Conservation (phyloP, 2,329 filamentous ascomycete genomes). For the Coniochaeta prunicola region DNA sequence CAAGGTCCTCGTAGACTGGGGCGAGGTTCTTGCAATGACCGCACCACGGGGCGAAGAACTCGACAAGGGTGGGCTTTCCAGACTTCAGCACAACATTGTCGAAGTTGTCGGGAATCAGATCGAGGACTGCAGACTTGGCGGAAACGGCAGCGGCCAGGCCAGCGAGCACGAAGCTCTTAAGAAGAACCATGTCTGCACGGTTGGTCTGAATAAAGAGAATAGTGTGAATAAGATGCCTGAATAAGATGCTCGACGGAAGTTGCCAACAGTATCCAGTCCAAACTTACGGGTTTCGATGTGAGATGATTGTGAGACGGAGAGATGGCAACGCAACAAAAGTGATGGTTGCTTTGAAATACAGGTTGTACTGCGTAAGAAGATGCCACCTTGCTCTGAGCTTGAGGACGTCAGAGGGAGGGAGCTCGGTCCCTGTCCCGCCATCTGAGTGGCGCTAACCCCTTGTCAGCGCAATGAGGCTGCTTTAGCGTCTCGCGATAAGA, state of each 20-base stretch:
- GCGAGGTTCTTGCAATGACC: constrained; percentile 98
- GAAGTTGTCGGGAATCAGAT: constrained; percentile 87
- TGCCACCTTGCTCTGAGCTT: constrained; percentile 1
- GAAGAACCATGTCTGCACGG: constrained; percentile 38
- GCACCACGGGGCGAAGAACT: constrained; percentile 99
- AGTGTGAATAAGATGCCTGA: background rate
- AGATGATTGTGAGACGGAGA: background rate
- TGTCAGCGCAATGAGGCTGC: background rate
- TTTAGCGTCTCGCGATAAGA: background rate
- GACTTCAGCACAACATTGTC: constrained; percentile 83
- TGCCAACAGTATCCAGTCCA: background rate
- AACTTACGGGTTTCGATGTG: background rate
- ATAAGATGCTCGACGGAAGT: background rate
- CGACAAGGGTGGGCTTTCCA: constrained; percentile 90
- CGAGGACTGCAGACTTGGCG: constrained; percentile 77
- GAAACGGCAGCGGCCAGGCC: constrained; percentile 48
- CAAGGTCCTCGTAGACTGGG: constrained; percentile 90
- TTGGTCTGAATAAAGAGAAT: background rate
- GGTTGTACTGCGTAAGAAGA: background rate
- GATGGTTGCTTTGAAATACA: background rate
- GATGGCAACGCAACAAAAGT: background rate
- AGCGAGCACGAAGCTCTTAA: constrained; percentile 54
- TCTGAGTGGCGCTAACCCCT: background rate
- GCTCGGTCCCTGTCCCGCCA: background rate
- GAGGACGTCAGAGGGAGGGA: background rate